Conservation (phyloP, 352 stramenopile species). For the Phytopythium chamaehyphon region DNA sequence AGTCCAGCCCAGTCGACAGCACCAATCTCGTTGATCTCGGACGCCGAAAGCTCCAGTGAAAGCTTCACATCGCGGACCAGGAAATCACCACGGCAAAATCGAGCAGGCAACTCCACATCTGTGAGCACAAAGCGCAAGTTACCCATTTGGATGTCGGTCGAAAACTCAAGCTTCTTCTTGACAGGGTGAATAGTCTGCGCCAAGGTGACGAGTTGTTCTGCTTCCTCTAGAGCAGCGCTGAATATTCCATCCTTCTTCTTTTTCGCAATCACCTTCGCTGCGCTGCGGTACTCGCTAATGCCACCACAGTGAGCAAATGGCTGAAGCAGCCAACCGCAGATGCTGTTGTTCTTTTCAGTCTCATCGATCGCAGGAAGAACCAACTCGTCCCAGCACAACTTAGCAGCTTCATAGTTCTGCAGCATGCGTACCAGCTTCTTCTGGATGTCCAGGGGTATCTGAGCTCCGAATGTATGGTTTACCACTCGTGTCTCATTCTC, state of each 20-base stretch:
- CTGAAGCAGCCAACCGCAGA: conserved; percentile 56
- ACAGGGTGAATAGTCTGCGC: conserved; percentile 28
- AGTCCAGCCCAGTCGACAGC: conserved; percentile 48
- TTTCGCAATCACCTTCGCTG: conserved; percentile 55
- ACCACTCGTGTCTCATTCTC: conserved; percentile 43
- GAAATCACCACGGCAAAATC: conserved; percentile 59
- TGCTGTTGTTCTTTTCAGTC: conserved; percentile 24
- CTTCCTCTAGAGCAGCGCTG: conserved; percentile 42
- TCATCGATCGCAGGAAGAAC: conserved; percentile 40
- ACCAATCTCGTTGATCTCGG: conserved; percentile 50
- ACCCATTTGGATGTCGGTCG: conserved; percentile 59
- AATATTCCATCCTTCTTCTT: conserved; percentile 70
- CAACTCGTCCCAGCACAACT: conserved; percentile 55
- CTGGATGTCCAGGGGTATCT: conserved; percentile 54
- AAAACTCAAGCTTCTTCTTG: conserved; percentile 56
- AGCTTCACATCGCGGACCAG: conserved; percentile 58
- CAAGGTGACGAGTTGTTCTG: conserved; percentile 45
- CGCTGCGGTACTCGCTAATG: conserved; percentile 68
- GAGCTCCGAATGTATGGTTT: conserved; percentile 31
- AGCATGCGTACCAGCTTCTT: conserved; percentile 72
- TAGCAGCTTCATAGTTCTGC: conserved; percentile 65
- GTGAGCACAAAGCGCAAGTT: conserved; percentile 60
- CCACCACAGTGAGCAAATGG: conserved; percentile 61
- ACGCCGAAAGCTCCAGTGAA: conserved; percentile 41
- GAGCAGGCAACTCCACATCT: conserved; percentile 46